phyloP scores from a whole-genome alignment of 148 eudicot genomes.

The Pouteria glomerata region DNA sequence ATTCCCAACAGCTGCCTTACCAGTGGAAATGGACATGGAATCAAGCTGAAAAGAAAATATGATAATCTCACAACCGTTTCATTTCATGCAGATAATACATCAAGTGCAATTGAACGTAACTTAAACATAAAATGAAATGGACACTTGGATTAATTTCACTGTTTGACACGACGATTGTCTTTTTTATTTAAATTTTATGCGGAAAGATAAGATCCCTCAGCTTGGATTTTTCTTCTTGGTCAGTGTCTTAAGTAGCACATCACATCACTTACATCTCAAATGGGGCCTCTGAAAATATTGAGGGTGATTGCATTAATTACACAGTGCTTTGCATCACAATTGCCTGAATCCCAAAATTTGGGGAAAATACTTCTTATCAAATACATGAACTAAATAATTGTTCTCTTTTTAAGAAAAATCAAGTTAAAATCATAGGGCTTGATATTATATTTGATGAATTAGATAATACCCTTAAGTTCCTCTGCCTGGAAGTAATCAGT shows the following conservation, averaged over 20 bases:
- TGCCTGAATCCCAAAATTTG: neutral
- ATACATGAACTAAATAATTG: neutral
- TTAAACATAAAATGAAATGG: neutral
- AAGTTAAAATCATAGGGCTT: neutral
- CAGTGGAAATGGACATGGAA: conserved; percentile 47
- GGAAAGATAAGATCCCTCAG: neutral
- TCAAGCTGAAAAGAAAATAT: conserved; percentile 49
- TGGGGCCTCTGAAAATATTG: too few species aligned
- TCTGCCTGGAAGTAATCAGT: neutral
- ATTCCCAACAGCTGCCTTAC: conserved; percentile 82
- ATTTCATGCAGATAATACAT: neutral
- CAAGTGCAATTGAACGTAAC: neutral
- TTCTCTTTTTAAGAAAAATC: neutral
- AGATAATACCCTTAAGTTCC: neutral
- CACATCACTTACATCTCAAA: too few species aligned
- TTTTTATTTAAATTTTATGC: neutral
- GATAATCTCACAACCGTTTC: conserved; percentile 5
- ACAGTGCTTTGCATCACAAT: neutral
- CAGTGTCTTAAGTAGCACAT: neutral
- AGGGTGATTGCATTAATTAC: neutral
- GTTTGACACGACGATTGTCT: neutral
- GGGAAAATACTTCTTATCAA: neutral
- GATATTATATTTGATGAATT: neutral
- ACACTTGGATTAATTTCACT: neutral
- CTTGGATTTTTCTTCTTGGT: neutral